Evolutionary conservation across 2,329 filamentous ascomycete genomes (phyloP), one percentile per base, ranked within the genome.

Genomic region (Neocatenulostroma microsporum): DNA sequence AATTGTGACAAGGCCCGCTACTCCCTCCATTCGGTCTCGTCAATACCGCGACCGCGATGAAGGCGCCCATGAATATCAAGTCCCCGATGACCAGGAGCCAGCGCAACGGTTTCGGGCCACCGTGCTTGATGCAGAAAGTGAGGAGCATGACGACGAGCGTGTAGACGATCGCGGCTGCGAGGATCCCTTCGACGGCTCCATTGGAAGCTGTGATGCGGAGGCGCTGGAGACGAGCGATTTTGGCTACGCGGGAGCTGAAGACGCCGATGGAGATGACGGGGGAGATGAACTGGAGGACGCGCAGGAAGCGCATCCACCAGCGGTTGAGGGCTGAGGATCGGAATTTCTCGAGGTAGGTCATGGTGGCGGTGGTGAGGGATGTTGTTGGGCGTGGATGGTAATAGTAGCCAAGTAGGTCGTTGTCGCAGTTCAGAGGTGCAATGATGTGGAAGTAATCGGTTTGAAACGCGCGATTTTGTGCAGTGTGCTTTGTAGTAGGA

Each of bases 91-190:
- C 58, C 50, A 63, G 56, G 1, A 65, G 28, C 61, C 63, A 64
- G 26, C 62, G 56, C 5, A 67, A 46, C 37, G 46, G 45, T 7
- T 53, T 56, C 15, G 53, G 48, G 15, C 49, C 58, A n/a, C 51
- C 51, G 19, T 42, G 54, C 37, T 57, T 57, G 40, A 64, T 51
- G 38, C 56, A 42, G 45, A 58, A 57, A 2, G 44, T 47, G 13
- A 67, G 34, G 4, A 63, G 29, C 37, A 56, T 62, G 28, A 55
- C 50, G 40, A 63, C 45, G 30, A 68, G 46, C 0, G 61, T 67
- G 53, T 69, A 68, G 5, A 62, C 44, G 10, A 65, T 59, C 4
- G 66, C 65, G 4, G 65, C 65, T 8, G 63, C 60, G 15, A 68
- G 58, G 30, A 68, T 68, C 36, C 63, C 64, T 45, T 67, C 63